Base-by-base conservation (phyloP, 78 protist genomes). In the Monosiga brevicollis region DNA sequence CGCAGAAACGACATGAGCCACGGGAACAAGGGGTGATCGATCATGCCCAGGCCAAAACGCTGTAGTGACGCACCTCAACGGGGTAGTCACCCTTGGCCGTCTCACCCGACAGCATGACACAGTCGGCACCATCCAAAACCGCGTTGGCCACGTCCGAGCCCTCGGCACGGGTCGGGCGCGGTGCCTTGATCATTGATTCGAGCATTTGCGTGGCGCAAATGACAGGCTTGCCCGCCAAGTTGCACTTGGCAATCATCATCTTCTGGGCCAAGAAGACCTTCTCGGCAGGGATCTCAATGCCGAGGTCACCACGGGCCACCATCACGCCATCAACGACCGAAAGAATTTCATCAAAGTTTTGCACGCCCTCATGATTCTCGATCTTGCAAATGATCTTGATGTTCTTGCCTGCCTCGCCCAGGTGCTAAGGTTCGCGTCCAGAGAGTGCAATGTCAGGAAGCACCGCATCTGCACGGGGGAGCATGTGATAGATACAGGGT, bases 281-380 rank as follows among this genome's bases (percentile, higher is more conserved):
- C 77, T 49, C 87, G 26, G 81, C 24, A 49, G 94, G 92, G 23
- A 95, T 84, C 86, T 95, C 98, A 39, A 93, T 84, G 79, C 95
- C 96, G 25, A 95, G 87, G n/a, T 94, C 98, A 25, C 98, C 98
- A 22, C 98, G 90, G 32, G 98, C 98, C 0, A 96, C 98, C 98
- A 96, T 96, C 62, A 93, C 42, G 32, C 95, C 98, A 86, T 95
- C 95, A 3, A 88, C 26, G n/a, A 0, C 91, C 37, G 6, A 62
- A n/a, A 96, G 70, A 80, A 96, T 96, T 35, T 80, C 93, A 55
- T 86, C 92, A 54, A 96, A 84, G 84, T 91, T 91, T 38, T 40
- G 72, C 42, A 49, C 62, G 23, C 93, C 97, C 83, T 86, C 91
- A 76, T 86, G 89, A 82, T 84, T 95, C 90, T 96, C 98, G 74